Evolutionary conservation across 371 early-diverging fungal genomes (phyloP).

Genomic region (Chytridium lagenaria): DNA sequence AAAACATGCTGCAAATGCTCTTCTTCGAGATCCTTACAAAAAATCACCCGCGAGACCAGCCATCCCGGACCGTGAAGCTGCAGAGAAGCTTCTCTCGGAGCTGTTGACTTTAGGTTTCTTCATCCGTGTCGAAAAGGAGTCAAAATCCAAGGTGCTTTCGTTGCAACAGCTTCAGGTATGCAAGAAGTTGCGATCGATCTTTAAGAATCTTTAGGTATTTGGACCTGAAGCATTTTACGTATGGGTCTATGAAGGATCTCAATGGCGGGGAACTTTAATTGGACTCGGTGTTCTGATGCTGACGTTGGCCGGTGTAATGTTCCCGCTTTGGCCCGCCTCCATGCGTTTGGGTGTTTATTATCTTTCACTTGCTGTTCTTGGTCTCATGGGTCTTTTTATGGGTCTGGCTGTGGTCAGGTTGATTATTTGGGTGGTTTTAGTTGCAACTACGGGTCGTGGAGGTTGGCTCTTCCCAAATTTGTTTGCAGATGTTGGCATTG

Average conservation of each 20-base stretch:
- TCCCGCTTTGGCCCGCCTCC: slow-evolving; percentile 96
- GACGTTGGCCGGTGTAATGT: slow-evolving; percentile 93
- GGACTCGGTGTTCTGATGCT: slow-evolving; percentile 77
- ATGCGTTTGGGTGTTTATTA: slow-evolving; percentile 91
- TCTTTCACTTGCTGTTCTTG: slow-evolving; percentile 82
- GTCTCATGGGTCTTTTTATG: slow-evolving; percentile 91
- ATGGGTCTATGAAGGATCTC: slow-evolving; percentile 95
- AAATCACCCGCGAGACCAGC: slow-evolving; percentile 58
- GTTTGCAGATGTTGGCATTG: slow-evolving; percentile 97
- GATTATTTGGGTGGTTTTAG: slow-evolving; percentile 84
- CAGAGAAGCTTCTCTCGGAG: slow-evolving; percentile 66
- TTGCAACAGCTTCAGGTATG: slow-evolving; percentile 27
- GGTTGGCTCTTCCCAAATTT: slow-evolving; percentile 99
- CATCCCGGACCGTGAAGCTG: slow-evolving; percentile 63
- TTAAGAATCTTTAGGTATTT: slow-evolving; percentile 64
- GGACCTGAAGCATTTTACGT: slow-evolving; percentile 89
- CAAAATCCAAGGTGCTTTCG: slow-evolving; percentile 34
- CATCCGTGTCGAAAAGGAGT: slow-evolving; percentile 70
- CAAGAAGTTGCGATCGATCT: not conserved
- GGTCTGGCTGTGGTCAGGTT: slow-evolving; percentile 88
- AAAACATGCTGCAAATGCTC: slow-evolving; percentile 86
- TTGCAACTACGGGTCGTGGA: slow-evolving; percentile 80
- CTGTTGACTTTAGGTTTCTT: slow-evolving; percentile 75
- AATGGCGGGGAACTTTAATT: slow-evolving; percentile 73
- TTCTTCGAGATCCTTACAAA: slow-evolving; percentile 76